A percentile compares a stretch with the other conserved stretches of the same genome.
Evolutionary conservation across 257 asterid genomes (phyloP).

Genomic region (Rhazya stricta): DNA sequence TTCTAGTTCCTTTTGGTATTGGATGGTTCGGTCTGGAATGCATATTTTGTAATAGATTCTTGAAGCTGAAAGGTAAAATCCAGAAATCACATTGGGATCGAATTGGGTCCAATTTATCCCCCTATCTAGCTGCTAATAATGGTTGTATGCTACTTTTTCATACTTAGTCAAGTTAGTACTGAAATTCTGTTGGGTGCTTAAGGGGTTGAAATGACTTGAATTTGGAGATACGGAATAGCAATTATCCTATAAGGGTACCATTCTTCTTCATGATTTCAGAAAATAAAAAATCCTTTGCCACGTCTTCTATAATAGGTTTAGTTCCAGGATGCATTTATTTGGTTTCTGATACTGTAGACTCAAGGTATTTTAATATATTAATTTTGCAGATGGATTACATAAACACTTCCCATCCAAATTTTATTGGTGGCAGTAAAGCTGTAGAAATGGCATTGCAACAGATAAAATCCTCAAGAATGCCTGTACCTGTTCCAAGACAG

Average conservation of each 20-base stretch:
- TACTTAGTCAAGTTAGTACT: neutral
- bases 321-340: neutral
- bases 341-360: neutral
- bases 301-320: neutral
- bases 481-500: slow-evolving; percentile 44
- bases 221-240: neutral
- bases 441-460: slow-evolving; percentile 65
- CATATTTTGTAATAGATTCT: too few relatives aligned
- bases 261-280: neutral
- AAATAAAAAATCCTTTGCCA: neutral
- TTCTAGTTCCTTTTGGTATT: slow-evolving; percentile 1
- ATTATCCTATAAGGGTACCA: neutral
- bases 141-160: too few relatives aligned
- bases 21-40: too few relatives aligned
- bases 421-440: slow-evolving; percentile 89
- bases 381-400: slow-evolving; percentile 74
- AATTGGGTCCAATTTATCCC: too few relatives aligned
- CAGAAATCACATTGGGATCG: too few relatives aligned
- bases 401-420: slow-evolving; percentile 88
- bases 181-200: neutral
- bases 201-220: neutral
- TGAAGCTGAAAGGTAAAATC: too few relatives aligned
- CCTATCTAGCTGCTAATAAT: too few relatives aligned
- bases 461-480: slow-evolving; percentile 46
- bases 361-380: neutral